phyloP scores from a whole-genome alignment of 2,329 filamentous ascomycete genomes.

The Neofusicoccum sp. region DNA sequence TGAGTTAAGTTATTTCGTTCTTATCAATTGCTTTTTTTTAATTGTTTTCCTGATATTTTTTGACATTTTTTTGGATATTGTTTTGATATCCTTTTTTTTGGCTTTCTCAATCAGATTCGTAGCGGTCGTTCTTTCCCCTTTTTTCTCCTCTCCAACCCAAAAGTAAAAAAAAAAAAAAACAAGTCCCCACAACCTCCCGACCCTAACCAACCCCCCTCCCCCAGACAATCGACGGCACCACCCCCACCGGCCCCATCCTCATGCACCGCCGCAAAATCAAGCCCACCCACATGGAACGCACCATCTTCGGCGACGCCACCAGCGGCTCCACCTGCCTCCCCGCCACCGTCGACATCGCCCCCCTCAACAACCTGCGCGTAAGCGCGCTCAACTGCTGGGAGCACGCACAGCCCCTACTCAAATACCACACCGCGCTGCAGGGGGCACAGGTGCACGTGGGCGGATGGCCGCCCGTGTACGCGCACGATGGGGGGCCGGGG shows the following conservation, averaged over 20 bases:
- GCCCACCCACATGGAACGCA: constrained; percentile 46
- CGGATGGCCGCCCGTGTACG: constrained; percentile 37
- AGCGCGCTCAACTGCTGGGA: constrained; percentile 42
- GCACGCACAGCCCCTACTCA: constrained; percentile 45
- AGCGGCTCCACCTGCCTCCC: constrained; percentile 29
- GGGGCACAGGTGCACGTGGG: constrained; percentile 42
- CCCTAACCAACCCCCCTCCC: too few relatives aligned
- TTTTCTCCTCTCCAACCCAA: too few relatives aligned
- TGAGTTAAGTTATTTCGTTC: too few relatives aligned
- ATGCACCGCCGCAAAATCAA: constrained; percentile 44
- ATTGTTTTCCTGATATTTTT: too few relatives aligned
- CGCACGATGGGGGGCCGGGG: not conserved
- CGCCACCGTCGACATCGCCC: constrained; percentile 28
- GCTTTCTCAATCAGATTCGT: too few relatives aligned
- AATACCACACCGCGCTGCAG: constrained; percentile 41
- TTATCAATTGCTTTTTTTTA: too few relatives aligned
- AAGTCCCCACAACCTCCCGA: too few relatives aligned
- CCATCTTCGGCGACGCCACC: constrained; percentile 43
- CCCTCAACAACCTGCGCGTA: constrained; percentile 29
- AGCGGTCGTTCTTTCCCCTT: too few relatives aligned
- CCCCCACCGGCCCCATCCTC: constrained; percentile 31
- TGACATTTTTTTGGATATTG: too few relatives aligned
- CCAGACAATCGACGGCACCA: too few relatives aligned
- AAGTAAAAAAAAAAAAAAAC: too few relatives aligned
- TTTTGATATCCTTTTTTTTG: too few relatives aligned